These are phyloP conservation scores for Cylindrotheca closterium DNA, from an alignment of 108 stramenopile genomes.

Conservation along the genomic window DNA sequence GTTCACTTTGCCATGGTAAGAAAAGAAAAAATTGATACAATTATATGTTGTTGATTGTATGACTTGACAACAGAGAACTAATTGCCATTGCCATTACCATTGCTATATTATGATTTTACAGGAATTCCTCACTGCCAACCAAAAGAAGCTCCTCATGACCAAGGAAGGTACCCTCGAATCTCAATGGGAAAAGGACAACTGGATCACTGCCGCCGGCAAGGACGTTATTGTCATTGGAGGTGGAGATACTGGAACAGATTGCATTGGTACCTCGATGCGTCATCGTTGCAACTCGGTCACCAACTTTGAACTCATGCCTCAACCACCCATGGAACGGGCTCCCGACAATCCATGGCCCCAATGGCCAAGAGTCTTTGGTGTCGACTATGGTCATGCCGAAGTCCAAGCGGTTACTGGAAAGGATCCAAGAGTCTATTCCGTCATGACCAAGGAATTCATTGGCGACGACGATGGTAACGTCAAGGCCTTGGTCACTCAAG, in stretches of 20 bases:
- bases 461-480: slow-evolving; percentile 91
- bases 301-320: slow-evolving; percentile 97
- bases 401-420: slow-evolving; percentile 91
- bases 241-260: slow-evolving; percentile 97
- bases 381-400: slow-evolving; percentile 98
- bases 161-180: slow-evolving; percentile 92
- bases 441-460: slow-evolving; percentile 96
- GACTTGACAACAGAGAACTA: neutral
- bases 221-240: slow-evolving; percentile 99
- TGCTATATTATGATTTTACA: slow-evolving; percentile 15
- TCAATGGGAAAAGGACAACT: slow-evolving; percentile 88
- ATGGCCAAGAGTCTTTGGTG: slow-evolving; percentile 95
- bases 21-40: neutral
- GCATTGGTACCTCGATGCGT: slow-evolving; percentile 97
- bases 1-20: slow-evolving; percentile 91
- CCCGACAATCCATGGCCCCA: slow-evolving; percentile 97
- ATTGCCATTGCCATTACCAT: neutral
- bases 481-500: slow-evolving; percentile 92
- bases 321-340: slow-evolving; percentile 89
- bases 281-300: slow-evolving; percentile 95
- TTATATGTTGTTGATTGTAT: neutral
- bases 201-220: slow-evolving; percentile 96
- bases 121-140: slow-evolving; percentile 96
- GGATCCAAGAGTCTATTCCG: slow-evolving; percentile 95
- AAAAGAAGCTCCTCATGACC: slow-evolving; percentile 94